phyloP scores from a whole-genome alignment of 78 protist species.

The Tieghemostelium lacteum region DNA sequence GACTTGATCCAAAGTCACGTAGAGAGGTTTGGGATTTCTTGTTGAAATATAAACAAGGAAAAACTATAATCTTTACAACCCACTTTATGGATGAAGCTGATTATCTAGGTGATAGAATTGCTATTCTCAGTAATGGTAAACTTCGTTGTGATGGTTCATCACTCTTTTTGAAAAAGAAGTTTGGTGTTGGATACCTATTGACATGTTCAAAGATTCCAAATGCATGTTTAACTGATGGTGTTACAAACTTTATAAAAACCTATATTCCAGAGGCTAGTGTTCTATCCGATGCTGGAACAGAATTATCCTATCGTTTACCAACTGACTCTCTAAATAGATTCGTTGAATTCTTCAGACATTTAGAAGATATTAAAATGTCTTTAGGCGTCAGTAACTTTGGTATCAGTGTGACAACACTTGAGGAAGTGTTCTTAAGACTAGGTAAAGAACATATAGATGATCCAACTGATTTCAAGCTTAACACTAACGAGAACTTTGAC shows the following conservation, averaged over 20 bases:
- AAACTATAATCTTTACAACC: slow-evolving; percentile 51
- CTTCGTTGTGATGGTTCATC: slow-evolving; percentile 48
- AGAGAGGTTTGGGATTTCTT: slow-evolving; percentile 75
- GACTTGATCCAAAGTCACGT: slow-evolving; percentile 84
- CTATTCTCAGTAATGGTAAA: slow-evolving; percentile 50
- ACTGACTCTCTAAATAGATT: slow-evolving; percentile 7
- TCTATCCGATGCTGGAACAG: slow-evolving; percentile 59
- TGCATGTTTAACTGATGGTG: background rate
- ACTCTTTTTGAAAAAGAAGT: slow-evolving; percentile 54
- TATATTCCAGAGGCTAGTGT: slow-evolving; percentile 47
- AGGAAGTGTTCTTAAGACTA: slow-evolving; percentile 38
- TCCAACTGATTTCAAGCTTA: background rate
- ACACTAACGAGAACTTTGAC: slow-evolving; percentile 9
- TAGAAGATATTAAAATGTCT: slow-evolving; percentile 2
- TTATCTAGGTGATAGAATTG: slow-evolving; percentile 41
- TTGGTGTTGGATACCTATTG: slow-evolving; percentile 77
- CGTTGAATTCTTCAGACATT: slow-evolving; percentile 32
- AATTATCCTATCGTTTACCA: slow-evolving; percentile 26
- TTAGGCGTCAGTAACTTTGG: slow-evolving; percentile 25
- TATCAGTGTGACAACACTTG: slow-evolving; percentile 42
- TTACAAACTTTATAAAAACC: slow-evolving; percentile 5
- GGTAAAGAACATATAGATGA: slow-evolving; percentile 3
- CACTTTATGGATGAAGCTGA: slow-evolving; percentile 72
- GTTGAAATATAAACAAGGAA: slow-evolving; percentile 19
- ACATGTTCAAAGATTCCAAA: background rate